Conservation (phyloP, 768 basidiomycete genomes). For the Pulveroboletus sp. region DNA sequence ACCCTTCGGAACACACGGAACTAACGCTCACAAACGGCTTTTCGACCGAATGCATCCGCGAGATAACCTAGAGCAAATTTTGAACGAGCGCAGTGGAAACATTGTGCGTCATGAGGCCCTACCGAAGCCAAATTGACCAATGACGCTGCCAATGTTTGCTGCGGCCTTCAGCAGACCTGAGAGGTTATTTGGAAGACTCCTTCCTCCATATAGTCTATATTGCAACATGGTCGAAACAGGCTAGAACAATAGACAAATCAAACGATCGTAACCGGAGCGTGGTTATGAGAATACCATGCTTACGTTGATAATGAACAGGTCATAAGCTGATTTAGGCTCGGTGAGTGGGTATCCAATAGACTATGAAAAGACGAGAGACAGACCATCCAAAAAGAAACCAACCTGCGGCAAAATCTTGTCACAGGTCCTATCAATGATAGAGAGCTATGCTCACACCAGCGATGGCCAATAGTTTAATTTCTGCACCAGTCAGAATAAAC, state of each 20-base stretch:
- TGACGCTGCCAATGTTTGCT: constrained; percentile 70
- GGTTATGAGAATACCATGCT: constrained; percentile 16
- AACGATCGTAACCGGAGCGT: not conserved
- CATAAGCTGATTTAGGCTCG: constrained; percentile 50
- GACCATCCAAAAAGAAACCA: constrained; percentile 71
- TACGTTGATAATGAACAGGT: constrained; percentile 69
- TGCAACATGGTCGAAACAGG: constrained; percentile 67
- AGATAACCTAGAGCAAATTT: constrained; percentile 43
- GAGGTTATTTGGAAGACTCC: constrained; percentile 47
- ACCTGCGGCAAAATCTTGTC: constrained; percentile 36
- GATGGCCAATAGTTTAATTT: constrained; percentile 59
- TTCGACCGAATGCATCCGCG: constrained; percentile 66
- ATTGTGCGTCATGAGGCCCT: not conserved
- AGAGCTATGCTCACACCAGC: constrained; percentile 44
- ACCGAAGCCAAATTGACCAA: constrained; percentile 66
- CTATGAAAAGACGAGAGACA: constrained; percentile 12
- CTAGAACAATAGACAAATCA: constrained; percentile 26
- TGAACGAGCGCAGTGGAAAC: not conserved
- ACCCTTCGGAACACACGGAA: not conserved
- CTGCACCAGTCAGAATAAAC: constrained; percentile 40
- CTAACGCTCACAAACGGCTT: constrained; percentile 51
- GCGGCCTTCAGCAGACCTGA: constrained; percentile 63
- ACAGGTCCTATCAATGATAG: not conserved
- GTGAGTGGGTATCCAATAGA: constrained; percentile 1
- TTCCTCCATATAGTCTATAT: constrained; percentile 55